phyloP scores from a whole-genome alignment of 2,329 filamentous ascomycete genomes.

The Calonectria henricotiae region DNA sequence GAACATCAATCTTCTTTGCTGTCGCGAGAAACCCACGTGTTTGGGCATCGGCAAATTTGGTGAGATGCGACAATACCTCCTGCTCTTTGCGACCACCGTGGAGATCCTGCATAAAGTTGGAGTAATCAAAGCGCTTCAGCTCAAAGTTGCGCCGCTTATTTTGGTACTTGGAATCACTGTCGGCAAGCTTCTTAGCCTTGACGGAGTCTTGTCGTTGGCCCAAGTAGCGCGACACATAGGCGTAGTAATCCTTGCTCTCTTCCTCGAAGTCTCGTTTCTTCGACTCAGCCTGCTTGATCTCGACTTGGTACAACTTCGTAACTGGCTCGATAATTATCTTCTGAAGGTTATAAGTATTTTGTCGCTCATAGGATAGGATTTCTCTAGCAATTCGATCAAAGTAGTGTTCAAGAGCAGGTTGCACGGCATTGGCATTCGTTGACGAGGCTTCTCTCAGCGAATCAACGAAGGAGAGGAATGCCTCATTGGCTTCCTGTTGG shows the following conservation, averaged over 20 bases:
- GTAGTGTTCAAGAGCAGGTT: slow-evolving; percentile 96
- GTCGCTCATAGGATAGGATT: slow-evolving; percentile 88
- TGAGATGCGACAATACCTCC: slow-evolving; percentile 94
- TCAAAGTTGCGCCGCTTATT: slow-evolving; percentile 95
- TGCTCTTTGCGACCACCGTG: slow-evolving; percentile 99
- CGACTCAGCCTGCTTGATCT: slow-evolving; percentile 97
- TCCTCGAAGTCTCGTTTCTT: slow-evolving; percentile 99
- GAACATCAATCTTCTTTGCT: slow-evolving; percentile 88
- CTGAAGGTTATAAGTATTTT: slow-evolving; percentile 88
- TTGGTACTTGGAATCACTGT: slow-evolving; percentile 97
- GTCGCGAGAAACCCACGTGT: slow-evolving; percentile 86
- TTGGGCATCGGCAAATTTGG: slow-evolving; percentile 93
- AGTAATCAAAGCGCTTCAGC: slow-evolving; percentile 98
- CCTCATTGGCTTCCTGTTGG: slow-evolving; percentile 88
- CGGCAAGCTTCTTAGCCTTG: slow-evolving; percentile 96
- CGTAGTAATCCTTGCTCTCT: slow-evolving; percentile 98
- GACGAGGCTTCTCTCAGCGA: slow-evolving; percentile 89
- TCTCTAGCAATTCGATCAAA: slow-evolving; percentile 97
- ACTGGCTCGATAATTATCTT: slow-evolving; percentile 96
- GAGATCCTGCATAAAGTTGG: slow-evolving; percentile 99
- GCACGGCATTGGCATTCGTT: slow-evolving; percentile 96
- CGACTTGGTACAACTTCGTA: slow-evolving; percentile 90
- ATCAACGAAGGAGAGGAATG: slow-evolving; percentile 86
- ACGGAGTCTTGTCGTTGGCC: slow-evolving; percentile 95
- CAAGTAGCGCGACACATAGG: slow-evolving; percentile 95